Percentiles rank a stretch among this genome's conserved stretches.
These are phyloP conservation scores for Colletotrichum siamense DNA, from an alignment of 2,329 filamentous ascomycete genomes.

Conservation along the genomic window DNA sequence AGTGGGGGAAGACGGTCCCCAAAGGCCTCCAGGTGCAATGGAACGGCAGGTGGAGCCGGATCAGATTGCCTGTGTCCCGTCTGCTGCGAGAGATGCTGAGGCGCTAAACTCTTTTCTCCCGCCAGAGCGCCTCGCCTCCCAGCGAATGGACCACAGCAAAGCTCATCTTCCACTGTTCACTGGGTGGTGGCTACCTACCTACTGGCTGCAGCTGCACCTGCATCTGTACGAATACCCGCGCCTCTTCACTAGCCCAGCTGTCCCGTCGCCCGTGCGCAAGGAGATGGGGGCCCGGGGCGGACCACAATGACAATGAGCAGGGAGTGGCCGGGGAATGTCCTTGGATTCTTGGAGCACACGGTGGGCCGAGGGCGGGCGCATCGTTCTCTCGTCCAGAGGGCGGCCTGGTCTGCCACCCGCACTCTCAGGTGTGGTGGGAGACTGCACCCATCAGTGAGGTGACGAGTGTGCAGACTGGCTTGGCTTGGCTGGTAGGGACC, in stretches of 20 bases:
- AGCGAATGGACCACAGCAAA: neutral
- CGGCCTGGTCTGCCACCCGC: neutral
- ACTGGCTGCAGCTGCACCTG: neutral
- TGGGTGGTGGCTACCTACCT: neutral
- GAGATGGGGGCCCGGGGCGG: neutral
- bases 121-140: neutral
- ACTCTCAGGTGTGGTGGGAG: neutral
- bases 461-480: neutral
- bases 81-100: neutral
- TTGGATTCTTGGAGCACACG: neutral
- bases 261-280: neutral
- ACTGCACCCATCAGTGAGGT: neutral
- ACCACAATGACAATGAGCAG: neutral
- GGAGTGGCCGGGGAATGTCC: neutral
- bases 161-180: neutral
- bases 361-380: slow-evolving; percentile 3
- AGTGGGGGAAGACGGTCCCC: neutral
- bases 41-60: slow-evolving; percentile 15
- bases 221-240: neutral
- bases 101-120: slow-evolving; percentile 2
- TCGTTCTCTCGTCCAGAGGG: neutral
- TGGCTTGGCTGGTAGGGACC: neutral
- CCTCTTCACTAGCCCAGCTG: neutral
- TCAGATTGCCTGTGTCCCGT: neutral
- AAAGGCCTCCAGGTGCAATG: neutral